These are phyloP conservation scores for Kalanchoe fedtschenkoi DNA, from an alignment of 164 flowering plant genomes.

Conservation along the genomic window DNA sequence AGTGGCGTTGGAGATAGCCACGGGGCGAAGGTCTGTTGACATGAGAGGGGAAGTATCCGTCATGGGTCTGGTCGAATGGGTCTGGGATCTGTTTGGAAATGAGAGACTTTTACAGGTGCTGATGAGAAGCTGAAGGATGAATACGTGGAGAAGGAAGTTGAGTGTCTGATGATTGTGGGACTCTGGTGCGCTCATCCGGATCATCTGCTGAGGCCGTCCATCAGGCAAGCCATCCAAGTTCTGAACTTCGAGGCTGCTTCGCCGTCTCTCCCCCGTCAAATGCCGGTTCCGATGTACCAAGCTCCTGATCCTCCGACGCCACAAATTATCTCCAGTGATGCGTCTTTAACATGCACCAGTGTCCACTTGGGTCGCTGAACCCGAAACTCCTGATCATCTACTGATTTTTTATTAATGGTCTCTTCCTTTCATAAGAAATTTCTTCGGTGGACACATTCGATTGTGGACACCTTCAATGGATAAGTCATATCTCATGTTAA, in stretches of 20 bases:
- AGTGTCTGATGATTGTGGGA: constrained; percentile 18
- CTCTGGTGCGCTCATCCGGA: constrained; percentile 23
- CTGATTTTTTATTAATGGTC: too few species aligned
- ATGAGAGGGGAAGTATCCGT: not conserved
- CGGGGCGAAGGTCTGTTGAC: constrained; percentile 15
- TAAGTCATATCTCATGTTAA: too few species aligned
- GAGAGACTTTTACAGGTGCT: constrained; percentile 18
- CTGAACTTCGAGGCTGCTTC: constrained; percentile 16
- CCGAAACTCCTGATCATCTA: too few species aligned
- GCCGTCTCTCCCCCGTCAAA: constrained; percentile 12
- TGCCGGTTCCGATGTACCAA: constrained; percentile 14
- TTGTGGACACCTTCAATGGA: too few species aligned
- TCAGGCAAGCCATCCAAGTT: constrained; percentile 14
- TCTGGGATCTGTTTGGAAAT: constrained; percentile 34
- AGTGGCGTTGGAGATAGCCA: constrained; percentile 30
- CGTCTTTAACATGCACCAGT: too few species aligned
- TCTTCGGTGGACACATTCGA: too few species aligned
- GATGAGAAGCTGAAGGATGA: constrained; percentile 18
- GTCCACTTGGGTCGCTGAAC: too few species aligned
- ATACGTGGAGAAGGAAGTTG: constrained; percentile 12
- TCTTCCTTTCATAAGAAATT: too few species aligned
- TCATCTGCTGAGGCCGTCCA: constrained; percentile 12
- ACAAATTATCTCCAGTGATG: too few species aligned
- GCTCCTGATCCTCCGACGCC: too few species aligned
- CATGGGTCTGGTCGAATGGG: constrained; percentile 26